A percentile compares a stretch with the other conserved stretches of the same genome.
Evolutionary conservation across 805 yeast genomes (phyloP).

Genomic region (Cyberlindnera meyerae): DNA sequence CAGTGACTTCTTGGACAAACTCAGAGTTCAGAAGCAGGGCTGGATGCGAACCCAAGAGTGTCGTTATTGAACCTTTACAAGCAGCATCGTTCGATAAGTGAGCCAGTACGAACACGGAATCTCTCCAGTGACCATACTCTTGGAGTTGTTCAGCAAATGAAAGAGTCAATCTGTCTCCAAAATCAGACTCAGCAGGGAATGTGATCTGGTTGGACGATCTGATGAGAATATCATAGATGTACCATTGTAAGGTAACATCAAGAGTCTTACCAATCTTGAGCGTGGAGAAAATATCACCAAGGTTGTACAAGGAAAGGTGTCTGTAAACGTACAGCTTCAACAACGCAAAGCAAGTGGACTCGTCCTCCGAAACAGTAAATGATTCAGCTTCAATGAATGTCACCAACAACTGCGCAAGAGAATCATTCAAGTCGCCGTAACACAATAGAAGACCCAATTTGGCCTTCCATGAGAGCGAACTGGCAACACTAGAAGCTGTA

Average conservation of each 20-base stretch:
- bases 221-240: constrained; percentile 39
- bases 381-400: constrained; percentile 23
- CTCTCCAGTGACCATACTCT: constrained; percentile 43
- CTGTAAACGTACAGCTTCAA: constrained; percentile 28
- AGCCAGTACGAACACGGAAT: constrained; percentile 58
- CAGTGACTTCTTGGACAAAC: constrained; percentile 32
- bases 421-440: constrained; percentile 49
- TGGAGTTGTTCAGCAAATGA: constrained; percentile 49
- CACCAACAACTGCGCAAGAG: constrained; percentile 30
- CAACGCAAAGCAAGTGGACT: constrained; percentile 23
- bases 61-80: constrained; percentile 38
- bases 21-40: constrained; percentile 12
- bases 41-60: constrained; percentile 26
- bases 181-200: constrained; percentile 18
- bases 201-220: constrained; percentile 27
- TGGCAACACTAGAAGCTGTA: constrained; percentile 31
- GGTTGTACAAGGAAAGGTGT: constrained; percentile 14
- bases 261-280: constrained; percentile 19
- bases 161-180: constrained; percentile 36
- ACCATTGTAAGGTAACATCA: constrained; percentile 47
- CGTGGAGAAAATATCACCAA: constrained; percentile 15
- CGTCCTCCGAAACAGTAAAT: constrained; percentile 9
- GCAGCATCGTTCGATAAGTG: constrained; percentile 47
- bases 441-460: constrained; percentile 54
- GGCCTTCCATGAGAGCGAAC: constrained; percentile 61